These are phyloP conservation scores for Rhizopogon parksii DNA, from an alignment of 1,284 basidiomycete genomes.

Conservation along the genomic window DNA sequence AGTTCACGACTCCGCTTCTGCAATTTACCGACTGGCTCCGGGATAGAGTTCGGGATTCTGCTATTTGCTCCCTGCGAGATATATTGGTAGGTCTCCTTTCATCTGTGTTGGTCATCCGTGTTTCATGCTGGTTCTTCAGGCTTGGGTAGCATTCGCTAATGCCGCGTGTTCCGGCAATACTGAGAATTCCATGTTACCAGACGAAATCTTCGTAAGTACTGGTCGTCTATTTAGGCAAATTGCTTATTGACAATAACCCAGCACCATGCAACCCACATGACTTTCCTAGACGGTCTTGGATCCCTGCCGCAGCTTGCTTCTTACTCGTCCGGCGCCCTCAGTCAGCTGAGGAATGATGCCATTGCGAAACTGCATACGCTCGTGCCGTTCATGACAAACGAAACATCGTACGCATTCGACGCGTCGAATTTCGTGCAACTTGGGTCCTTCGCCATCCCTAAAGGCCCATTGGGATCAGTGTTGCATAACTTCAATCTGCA, in stretches of 20 bases:
- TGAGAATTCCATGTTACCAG: constrained; percentile 33
- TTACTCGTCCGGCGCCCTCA: constrained; percentile 46
- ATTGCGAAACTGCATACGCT: constrained; percentile 42
- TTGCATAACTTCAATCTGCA: constrained; percentile 70
- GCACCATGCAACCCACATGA: constrained; percentile 87
- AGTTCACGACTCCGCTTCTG: constrained; percentile 63
- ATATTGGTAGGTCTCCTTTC: constrained; percentile 59
- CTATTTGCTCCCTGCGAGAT: constrained; percentile 79
- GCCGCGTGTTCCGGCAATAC: constrained; percentile 37
- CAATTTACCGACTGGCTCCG: constrained; percentile 84
- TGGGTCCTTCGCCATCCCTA: constrained; percentile 70
- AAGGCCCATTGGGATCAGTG: constrained; percentile 41
- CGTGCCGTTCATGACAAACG: constrained; percentile 35
- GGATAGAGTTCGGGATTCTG: constrained; percentile 55
- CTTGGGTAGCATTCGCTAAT: constrained; percentile 91
- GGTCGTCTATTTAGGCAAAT: background rate
- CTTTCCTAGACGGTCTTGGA: constrained; percentile 77
- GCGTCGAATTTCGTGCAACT: constrained; percentile 46
- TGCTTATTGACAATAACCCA: constrained; percentile 26
- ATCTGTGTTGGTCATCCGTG: constrained; percentile 2
- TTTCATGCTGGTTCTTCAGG: constrained; percentile 39
- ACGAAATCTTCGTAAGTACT: constrained; percentile 67
- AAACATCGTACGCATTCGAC: constrained; percentile 29
- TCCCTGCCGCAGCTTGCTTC: constrained; percentile 65
- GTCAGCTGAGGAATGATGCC: constrained; percentile 45